Percentiles rank a stretch among this genome's conserved stretches.
Evolutionary conservation across 2,329 filamentous ascomycete genomes (phyloP).

Genomic region (Aspergillus terreus): DNA sequence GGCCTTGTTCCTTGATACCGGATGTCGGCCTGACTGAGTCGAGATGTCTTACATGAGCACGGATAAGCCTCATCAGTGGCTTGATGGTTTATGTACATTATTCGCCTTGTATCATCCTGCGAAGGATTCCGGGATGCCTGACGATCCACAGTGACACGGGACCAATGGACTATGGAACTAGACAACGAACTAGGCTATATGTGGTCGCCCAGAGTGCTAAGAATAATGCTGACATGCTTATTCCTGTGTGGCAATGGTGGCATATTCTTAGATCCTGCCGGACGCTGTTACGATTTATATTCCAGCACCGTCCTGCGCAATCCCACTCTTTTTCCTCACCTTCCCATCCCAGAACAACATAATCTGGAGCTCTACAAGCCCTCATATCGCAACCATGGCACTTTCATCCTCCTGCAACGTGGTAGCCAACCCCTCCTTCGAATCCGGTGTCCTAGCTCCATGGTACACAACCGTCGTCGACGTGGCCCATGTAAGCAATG

Average conservation of each 20-base stretch:
- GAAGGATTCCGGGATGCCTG: no score
- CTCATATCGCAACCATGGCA: conserved; percentile 9
- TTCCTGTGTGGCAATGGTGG: not conserved
- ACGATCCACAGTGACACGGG: not conserved
- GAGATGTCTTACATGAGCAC: no score
- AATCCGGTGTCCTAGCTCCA: conserved; percentile 16
- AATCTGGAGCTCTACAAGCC: not conserved
- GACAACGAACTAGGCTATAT: not conserved
- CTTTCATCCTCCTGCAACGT: conserved; percentile 17
- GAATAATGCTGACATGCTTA: not conserved
- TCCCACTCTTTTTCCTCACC: not conserved
- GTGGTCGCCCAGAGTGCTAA: not conserved
- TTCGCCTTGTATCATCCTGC: no score
- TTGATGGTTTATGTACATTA: no score
- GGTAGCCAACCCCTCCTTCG: conserved; percentile 21
- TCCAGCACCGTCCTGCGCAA: not conserved
- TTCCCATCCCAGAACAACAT: not conserved
- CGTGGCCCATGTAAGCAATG: conserved; percentile 17
- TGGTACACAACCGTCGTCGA: conserved; percentile 18
- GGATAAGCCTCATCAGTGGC: no score
- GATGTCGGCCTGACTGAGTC: no score
- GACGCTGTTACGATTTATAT: not conserved
- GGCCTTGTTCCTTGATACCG: no score
- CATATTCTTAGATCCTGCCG: not conserved
- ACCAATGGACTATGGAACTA: not conserved